Evolutionary conservation across 345 rosid genomes (phyloP), one percentile per base, ranked within the genome.

Genomic region (Orychophragmus violaceus): DNA sequence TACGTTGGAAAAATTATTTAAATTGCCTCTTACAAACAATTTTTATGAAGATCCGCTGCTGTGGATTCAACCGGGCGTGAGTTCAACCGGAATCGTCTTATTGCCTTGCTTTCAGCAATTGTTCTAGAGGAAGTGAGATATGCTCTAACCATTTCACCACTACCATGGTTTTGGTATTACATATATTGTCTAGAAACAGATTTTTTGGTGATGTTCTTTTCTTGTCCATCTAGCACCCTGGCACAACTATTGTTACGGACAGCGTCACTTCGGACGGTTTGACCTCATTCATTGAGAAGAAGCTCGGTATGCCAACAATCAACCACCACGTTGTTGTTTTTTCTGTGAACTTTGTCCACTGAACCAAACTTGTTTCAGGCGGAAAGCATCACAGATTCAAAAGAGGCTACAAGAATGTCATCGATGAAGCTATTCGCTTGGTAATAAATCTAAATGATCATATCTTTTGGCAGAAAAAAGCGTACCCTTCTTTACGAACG

Each of bases 231-330:
- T 48, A 94, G 99, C 99, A 88, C 87, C 96, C 93, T n/a, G 91
- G 91, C 68, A 84, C 97, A 58, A 85, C 97, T 51, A 85, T 90
- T 61, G 99, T 94, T 39, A 94, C 99, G 1, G 99, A 94, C 69
- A 94, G 99, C 32, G 99, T 94, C 48, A 90, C 99, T 74, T 93
- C 98, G n/a, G 98, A 93, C 59, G 96, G 97, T 35, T 76, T 94
- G 74, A 83, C 96, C 13, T 69, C 86, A 33, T 90, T 88, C 72
- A 90, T 94, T 59, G 96, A 90, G 75, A 79, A 90, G 77, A 85
- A 87, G 79, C 97, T 94, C 16, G 96, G 97, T 94, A 86, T 41
- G 80, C 41, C 11, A 55, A 66, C 64, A 77, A 11, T 41, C 23
- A 45, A 68, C 18, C 11, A 13, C 9, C 46, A 19, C 27, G 3